Evolutionary conservation across 1,139 yeast species (phyloP).

Genomic region (Diutina pseudorugosa): DNA sequence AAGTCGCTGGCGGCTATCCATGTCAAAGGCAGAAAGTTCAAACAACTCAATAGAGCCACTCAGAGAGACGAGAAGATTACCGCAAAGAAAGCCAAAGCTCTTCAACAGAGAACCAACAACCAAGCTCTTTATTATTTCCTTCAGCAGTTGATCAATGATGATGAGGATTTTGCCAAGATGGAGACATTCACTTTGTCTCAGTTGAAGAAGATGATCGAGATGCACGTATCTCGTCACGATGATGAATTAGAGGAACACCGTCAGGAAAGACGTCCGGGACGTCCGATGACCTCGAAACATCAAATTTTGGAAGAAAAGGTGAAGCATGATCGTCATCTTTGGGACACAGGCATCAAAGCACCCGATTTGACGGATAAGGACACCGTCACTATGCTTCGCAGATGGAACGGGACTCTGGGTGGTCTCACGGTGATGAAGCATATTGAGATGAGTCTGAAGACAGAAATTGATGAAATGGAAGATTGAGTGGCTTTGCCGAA

Average conservation of each 20-base stretch:
- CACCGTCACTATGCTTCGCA: conserved; percentile 46
- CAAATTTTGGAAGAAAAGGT: conserved; percentile 49
- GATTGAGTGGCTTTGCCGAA: neutral
- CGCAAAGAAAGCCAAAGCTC: conserved; percentile 39
- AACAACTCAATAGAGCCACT: conserved; percentile 76
- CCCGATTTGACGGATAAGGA: conserved; percentile 59
- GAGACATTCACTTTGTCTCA: conserved; percentile 40
- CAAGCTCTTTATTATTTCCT: conserved; percentile 46
- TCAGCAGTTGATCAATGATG: conserved; percentile 45
- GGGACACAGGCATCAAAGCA: conserved; percentile 54
- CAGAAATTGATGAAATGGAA: conserved; percentile 2
- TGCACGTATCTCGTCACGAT: conserved; percentile 57
- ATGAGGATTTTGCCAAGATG: conserved; percentile 19
- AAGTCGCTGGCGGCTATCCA: conserved; percentile 54
- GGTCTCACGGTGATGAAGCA: conserved; percentile 41
- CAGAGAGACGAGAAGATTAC: conserved; percentile 64
- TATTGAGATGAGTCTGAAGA: neutral
- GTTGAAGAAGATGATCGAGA: conserved; percentile 46
- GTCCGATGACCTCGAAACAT: conserved; percentile 70
- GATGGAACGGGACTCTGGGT: conserved; percentile 79
- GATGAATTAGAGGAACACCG: conserved; percentile 55
- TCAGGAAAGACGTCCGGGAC: conserved; percentile 64
- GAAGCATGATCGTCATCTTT: conserved; percentile 50
- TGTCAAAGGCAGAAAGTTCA: conserved; percentile 81
- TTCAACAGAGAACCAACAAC: conserved; percentile 50